phyloP scores from a whole-genome alignment of 352 stramenopile species.

The Globisporangium solare region DNA sequence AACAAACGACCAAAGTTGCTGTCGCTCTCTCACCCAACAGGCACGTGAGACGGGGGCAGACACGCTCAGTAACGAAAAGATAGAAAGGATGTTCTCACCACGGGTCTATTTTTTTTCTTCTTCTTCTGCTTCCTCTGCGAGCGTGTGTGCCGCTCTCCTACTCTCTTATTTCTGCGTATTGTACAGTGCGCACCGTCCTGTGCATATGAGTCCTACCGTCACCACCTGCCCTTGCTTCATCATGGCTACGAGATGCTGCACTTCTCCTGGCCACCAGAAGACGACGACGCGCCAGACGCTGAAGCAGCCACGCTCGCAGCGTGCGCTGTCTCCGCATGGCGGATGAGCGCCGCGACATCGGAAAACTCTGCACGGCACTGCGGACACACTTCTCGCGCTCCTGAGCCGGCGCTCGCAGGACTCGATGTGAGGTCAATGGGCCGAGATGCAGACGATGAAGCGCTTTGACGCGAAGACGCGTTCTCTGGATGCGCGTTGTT shows the following conservation, averaged over 20 bases:
- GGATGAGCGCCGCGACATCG: slow-evolving; percentile 50
- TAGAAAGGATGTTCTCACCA: too few relatives aligned
- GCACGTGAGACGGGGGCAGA: too few relatives aligned
- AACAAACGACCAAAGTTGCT: too few relatives aligned
- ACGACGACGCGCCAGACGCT: slow-evolving; percentile 6
- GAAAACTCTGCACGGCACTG: slow-evolving; percentile 56
- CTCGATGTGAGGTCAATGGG: slow-evolving; percentile 3
- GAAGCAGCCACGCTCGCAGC: slow-evolving; percentile 13
- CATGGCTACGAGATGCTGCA: slow-evolving; percentile 48
- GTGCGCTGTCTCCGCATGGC: slow-evolving; percentile 55
- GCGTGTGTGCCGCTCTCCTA: too few relatives aligned
- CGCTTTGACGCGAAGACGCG: neutral
- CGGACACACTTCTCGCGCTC: slow-evolving; percentile 55
- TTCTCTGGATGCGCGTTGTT: slow-evolving; percentile 61
- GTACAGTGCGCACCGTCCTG: too few relatives aligned
- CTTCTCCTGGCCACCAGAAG: slow-evolving; percentile 38
- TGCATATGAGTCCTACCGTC: too few relatives aligned
- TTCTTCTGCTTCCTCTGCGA: too few relatives aligned
- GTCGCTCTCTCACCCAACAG: too few relatives aligned
- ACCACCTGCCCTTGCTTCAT: neutral
- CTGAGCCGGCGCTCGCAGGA: neutral
- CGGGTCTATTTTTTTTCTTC: too few relatives aligned
- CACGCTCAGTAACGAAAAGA: too few relatives aligned
- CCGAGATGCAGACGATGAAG: neutral
- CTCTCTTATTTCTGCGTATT: too few relatives aligned